Base-by-base conservation (phyloP, 495 filamentous ascomycete genomes). In the Pseudomonodictys pantanalensis region DNA sequence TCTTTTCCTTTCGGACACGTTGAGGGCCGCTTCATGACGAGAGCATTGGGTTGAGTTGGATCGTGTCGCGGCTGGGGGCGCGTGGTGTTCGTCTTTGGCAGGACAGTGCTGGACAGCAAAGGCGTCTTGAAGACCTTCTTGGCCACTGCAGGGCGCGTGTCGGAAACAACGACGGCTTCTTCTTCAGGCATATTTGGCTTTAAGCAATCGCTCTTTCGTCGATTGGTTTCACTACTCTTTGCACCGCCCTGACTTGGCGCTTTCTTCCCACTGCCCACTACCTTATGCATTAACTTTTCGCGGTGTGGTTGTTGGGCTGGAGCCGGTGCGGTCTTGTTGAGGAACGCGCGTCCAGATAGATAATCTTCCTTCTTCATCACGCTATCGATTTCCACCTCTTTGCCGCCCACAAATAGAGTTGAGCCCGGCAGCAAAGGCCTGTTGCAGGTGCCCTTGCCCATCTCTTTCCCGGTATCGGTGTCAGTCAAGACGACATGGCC, bases 381-480 rank as follows among this genome's bases (percentile, higher is more conserved):
- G 0, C 79, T 79, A 60, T 91, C 86, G 48, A 92, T 73, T 66
- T 91, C 87, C 25, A 91, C 76, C 39, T 91, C 88, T 67, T 88
- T 91, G 0, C 89, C 87, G 22, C 79, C 79, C 20, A 92, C 68
- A 4, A 81, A 86, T 2, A 91, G 68, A 50, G 77, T 79, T 11
- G 81, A 81, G 1, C 88, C 88, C 3, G 81, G 77, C 22, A 85
- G 77, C 1, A 91, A 72, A 15, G 76, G 74, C 15, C 76, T 72
- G 32, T 79, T 79, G 58, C 78, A 80, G 65, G 79, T 72, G 9
- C 75, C 74, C 44, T 77, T 79, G 17, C 88, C 89, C 78, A 89
- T 80, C 11, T 88, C 83, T 69, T 79, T 82, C 8, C 88, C 88
- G 1, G 80, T 80, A 8, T 81, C 69, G 22, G 23, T 58, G 69